phyloP scores from a whole-genome alignment of 306 rosid species.

The Fagus sylvatica region DNA sequence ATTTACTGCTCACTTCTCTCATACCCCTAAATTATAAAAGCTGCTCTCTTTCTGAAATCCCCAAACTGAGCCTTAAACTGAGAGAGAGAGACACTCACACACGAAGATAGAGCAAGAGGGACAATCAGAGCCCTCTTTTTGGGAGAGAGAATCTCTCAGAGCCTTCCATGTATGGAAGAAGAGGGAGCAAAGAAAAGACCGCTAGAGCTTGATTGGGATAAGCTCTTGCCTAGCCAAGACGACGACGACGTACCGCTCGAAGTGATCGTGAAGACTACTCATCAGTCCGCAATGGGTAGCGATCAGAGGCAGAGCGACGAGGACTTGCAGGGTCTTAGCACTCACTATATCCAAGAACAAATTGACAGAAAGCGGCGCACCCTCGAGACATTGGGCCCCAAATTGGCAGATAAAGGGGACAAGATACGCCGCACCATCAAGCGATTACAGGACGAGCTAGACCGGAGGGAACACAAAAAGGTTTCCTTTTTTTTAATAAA shows the following conservation, averaged over 20 bases:
- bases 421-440: conserved; percentile 37
- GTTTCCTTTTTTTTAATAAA: not conserved
- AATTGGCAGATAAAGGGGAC: conserved; percentile 56
- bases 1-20: no score
- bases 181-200: conserved; percentile 20
- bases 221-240: conserved; percentile 9
- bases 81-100: no score
- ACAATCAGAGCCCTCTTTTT: not conserved
- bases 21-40: no score
- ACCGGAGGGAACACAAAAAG: conserved; percentile 36
- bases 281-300: conserved; percentile 18
- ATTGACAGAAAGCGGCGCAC: conserved; percentile 27
- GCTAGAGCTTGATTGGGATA: conserved; percentile 33
- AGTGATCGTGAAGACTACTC: conserved; percentile 26
- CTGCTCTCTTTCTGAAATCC: no score
- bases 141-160: not conserved
- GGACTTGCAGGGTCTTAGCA: not conserved
- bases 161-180: conserved; percentile 39
- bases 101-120: not conserved
- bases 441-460: conserved; percentile 39
- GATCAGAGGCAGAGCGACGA: conserved; percentile 19
- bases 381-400: not conserved
- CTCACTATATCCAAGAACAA: conserved; percentile 37
- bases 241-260: conserved; percentile 35
- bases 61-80: no score